Evolutionary conservation across 2,329 filamentous ascomycete genomes (phyloP).

Genomic region (Graphiopsis chlorocephala): DNA sequence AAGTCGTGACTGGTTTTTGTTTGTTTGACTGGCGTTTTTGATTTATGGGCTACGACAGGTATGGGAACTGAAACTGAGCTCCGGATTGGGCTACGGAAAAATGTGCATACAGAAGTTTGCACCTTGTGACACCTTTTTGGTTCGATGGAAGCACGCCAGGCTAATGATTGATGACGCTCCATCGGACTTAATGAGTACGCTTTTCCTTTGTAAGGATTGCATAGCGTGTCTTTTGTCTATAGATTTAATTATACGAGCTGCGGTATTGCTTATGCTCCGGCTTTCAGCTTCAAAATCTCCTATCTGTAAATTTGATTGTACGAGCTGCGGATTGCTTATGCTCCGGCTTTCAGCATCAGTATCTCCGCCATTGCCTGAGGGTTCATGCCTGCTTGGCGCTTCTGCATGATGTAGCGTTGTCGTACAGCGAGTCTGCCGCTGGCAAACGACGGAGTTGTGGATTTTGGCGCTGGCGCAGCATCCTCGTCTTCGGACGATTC

Average conservation of each 20-base stretch:
- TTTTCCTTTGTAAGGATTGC: neutral
- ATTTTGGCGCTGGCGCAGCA: slow-evolving; percentile 30
- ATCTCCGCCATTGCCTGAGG: slow-evolving; percentile 82
- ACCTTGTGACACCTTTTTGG: neutral
- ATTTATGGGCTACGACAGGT: neutral
- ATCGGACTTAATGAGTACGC: neutral
- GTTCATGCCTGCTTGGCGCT: slow-evolving; percentile 79
- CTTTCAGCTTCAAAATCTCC: slow-evolving; percentile 71
- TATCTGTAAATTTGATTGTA: neutral
- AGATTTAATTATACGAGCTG: slow-evolving; percentile 4
- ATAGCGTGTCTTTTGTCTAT: neutral
- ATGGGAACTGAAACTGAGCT: neutral
- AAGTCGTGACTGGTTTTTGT: neutral
- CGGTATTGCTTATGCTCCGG: slow-evolving; percentile 20
- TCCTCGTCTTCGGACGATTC: slow-evolving; percentile 24
- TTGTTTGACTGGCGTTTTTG: neutral
- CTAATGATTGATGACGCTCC: neutral
- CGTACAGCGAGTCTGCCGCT: slow-evolving; percentile 66
- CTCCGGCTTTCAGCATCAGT: slow-evolving; percentile 62
- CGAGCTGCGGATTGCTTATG: neutral
- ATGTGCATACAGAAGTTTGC: neutral
- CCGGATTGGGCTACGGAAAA: neutral
- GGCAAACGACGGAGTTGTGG: slow-evolving; percentile 22
- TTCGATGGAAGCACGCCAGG: neutral
- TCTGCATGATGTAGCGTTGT: slow-evolving; percentile 82